Base-by-base conservation (phyloP, 2,329 filamentous ascomycete genomes). In the Myriosclerotinia scirpicola region DNA sequence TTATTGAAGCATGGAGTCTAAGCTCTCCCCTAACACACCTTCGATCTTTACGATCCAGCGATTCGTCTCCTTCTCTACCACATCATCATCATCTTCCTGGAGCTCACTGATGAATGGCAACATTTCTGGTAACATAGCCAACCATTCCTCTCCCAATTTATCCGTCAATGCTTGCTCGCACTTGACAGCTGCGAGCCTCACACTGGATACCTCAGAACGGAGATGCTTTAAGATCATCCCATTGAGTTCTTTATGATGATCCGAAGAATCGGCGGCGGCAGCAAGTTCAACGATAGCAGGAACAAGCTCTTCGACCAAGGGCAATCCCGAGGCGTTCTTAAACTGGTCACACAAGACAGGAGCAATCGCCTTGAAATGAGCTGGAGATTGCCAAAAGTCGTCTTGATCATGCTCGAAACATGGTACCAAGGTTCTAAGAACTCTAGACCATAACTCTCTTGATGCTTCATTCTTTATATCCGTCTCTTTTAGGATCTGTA, bases 61-160 rank as follows among this genome's bases (percentile, higher is more conserved):
- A 76, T 93, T 86, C 48, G 93, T 94, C 81, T 97, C 93, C 75
- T 87, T 83, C 81, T 99, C 95, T 34, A 99, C 94, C 38, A 85
- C 84, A 80, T 98, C 95, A 75, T 98, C 93, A 72, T 98, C 95
- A 77, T 99, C 95, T 76, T 99, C 95, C 80, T 97, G 90, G 75
- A 97, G 78, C 81, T 99, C 95, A 75, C 92, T 96, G 73, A 99
- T 97, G 71, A 94, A 92, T 26, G 96, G 94, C 77, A 99, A 80
- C 90, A 97, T 98, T 84, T 99, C 95, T 0, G 94, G 92, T 76
- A 98, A 78, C 81, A 96, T 85, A 1, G 88, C 86, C 68, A 99
- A 80, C 95, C 95, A 99, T 76, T 99, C 95, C 77, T 98, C 93
- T 67, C 93, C 93, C 36, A 98, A 80, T 58, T 86, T 83, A 72